These are phyloP conservation scores for Tephrocybe sp. DNA, from an alignment of 768 basidiomycete genomes.

Conservation along the genomic window DNA sequence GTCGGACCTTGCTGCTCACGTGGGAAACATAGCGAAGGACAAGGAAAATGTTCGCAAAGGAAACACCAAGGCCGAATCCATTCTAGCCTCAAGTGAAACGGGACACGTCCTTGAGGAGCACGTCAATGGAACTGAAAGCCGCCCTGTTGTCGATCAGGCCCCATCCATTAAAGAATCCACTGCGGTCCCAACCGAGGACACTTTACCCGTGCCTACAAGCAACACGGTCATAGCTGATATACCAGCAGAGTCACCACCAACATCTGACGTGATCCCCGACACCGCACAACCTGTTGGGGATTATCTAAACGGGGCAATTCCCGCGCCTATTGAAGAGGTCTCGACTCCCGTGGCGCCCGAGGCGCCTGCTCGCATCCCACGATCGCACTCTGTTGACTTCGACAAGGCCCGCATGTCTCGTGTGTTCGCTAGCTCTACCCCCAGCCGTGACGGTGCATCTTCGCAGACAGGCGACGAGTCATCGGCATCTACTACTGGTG, in stretches of 20 bases:
- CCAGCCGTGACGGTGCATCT: slow-evolving; percentile 50
- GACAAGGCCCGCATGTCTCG: slow-evolving; percentile 64
- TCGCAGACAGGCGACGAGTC: slow-evolving; percentile 73
- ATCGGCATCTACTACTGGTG: slow-evolving; percentile 60
- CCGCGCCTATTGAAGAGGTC: slow-evolving; percentile 13
- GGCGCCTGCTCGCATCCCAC: slow-evolving; percentile 49
- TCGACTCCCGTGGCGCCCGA: slow-evolving; percentile 20
- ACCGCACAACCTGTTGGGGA: slow-evolving; percentile 4
- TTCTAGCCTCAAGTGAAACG: slow-evolving; percentile 18
- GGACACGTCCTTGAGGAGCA: slow-evolving; percentile 26
- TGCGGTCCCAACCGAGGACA: slow-evolving; percentile 17
- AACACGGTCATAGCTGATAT: slow-evolving; percentile 5
- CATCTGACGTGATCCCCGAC: slow-evolving; percentile 7
- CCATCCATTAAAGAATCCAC: slow-evolving; percentile 26
- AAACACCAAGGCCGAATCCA: slow-evolving; percentile 13
- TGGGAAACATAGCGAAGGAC: slow-evolving; percentile 34
- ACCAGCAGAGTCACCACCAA: slow-evolving; percentile 10
- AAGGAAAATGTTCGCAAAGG: slow-evolving; percentile 28
- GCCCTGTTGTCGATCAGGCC: slow-evolving; percentile 42
- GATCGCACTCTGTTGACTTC: slow-evolving; percentile 83
- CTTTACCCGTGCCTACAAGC: slow-evolving; percentile 1
- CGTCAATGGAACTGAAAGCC: slow-evolving; percentile 35
- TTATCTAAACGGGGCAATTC: background rate
- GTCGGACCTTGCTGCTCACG: slow-evolving; percentile 80
- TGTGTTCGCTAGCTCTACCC: slow-evolving; percentile 52